These are phyloP conservation scores for Lactarius akahatsu DNA, from an alignment of 768 basidiomycete species.

Conservation along the genomic window DNA sequence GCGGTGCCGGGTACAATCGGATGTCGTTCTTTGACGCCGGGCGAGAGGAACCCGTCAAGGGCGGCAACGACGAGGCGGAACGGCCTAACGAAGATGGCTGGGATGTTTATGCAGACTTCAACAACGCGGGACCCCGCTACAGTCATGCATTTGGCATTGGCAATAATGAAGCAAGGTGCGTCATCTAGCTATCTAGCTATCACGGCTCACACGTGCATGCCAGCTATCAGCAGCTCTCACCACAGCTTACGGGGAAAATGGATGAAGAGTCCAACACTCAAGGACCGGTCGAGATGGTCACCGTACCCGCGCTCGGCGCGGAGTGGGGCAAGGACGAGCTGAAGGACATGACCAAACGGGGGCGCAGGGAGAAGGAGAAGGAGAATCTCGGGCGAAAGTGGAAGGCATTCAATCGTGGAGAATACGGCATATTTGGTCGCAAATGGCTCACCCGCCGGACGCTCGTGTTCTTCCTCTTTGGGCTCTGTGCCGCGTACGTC, in stretches of 20 bases:
- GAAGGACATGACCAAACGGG: slow-evolving; percentile 70
- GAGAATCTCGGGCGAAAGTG: slow-evolving; percentile 57
- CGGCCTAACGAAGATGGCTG: slow-evolving; percentile 51
- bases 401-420: slow-evolving; percentile 75
- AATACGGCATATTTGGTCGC: slow-evolving; percentile 75
- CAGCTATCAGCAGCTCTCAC: slow-evolving; percentile 28
- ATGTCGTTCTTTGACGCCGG: slow-evolving; percentile 66
- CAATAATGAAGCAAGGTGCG: slow-evolving; percentile 48
- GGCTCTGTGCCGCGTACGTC: slow-evolving; percentile 54
- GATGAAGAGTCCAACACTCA: slow-evolving; percentile 42
- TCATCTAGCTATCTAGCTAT: slow-evolving; percentile 23
- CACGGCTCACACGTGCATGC: slow-evolving; percentile 14
- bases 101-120: slow-evolving; percentile 89
- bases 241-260: slow-evolving; percentile 31
- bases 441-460: slow-evolving; percentile 69
- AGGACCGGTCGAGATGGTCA: slow-evolving; percentile 80
- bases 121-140: slow-evolving; percentile 79
- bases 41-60: slow-evolving; percentile 74
- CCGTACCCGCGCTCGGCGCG: slow-evolving; percentile 86
- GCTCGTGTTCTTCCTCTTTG: slow-evolving; percentile 68
- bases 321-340: slow-evolving; percentile 87
- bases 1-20: slow-evolving; percentile 66
- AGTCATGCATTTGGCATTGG: slow-evolving; percentile 55
- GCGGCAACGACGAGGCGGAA: slow-evolving; percentile 67
- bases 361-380: slow-evolving; percentile 58